Evolutionary conservation across 2,329 filamentous ascomycete species (phyloP).

Genomic region (Magnaporthales sp.): DNA sequence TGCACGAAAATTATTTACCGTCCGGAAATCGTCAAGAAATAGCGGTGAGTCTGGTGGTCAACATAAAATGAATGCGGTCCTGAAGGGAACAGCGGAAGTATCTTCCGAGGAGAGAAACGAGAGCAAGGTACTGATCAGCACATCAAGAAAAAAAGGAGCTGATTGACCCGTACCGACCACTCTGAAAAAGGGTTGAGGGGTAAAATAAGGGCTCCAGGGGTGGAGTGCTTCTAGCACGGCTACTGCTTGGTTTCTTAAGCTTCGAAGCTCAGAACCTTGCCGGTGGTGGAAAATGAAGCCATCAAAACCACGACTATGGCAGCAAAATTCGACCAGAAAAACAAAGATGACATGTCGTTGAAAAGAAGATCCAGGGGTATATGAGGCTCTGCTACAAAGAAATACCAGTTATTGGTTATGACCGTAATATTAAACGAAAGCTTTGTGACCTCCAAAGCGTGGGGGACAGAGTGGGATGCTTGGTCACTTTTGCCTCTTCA

Average conservation of each 20-base stretch:
- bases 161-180: not conserved
- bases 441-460: constrained; percentile 5
- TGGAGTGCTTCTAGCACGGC: not conserved
- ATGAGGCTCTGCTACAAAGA: constrained; percentile 4
- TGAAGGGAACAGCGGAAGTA: not conserved
- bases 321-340: constrained; percentile 13
- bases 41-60: not conserved
- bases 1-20: too few species aligned
- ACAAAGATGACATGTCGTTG: constrained; percentile 9
- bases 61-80: not conserved
- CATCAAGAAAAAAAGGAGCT: not conserved
- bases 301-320: not conserved
- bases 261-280: not conserved
- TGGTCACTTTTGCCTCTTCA: not conserved
- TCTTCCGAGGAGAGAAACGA: not conserved
- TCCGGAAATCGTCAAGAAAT: not conserved
- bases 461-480: constrained; percentile 8
- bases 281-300: not conserved
- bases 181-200: not conserved
- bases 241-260: constrained; percentile 6
- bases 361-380: constrained; percentile 1
- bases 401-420: not conserved
- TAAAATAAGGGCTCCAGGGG: not conserved
- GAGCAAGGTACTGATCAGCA: not conserved
- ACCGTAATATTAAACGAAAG: not conserved